Evolutionary conservation across 768 basidiomycete genomes (phyloP).

Genomic region (Agaricus sinodeliciosus): DNA sequence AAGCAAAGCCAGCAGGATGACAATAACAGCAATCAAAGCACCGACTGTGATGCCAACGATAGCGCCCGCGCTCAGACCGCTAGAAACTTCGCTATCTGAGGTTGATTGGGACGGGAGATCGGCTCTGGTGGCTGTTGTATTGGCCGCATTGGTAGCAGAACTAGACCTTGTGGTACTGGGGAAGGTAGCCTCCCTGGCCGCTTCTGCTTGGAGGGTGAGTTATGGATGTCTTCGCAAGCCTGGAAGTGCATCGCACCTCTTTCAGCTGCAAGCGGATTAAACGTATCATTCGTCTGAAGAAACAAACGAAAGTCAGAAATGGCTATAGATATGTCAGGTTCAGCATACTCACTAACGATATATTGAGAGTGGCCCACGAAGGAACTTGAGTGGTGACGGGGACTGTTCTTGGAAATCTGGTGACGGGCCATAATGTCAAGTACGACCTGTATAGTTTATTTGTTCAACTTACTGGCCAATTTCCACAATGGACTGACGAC

Average conservation of each 20-base stretch:
- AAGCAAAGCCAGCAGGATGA: conserved; percentile 27
- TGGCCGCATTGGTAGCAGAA: neutral
- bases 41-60: conserved; percentile 60
- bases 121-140: neutral
- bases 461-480: conserved; percentile 1
- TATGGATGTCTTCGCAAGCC: neutral
- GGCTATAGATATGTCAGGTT: neutral
- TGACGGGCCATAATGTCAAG: neutral
- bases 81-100: neutral
- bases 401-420: conserved; percentile 38
- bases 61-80: conserved; percentile 37
- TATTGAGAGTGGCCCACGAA: conserved; percentile 50
- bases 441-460: neutral
- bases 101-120: neutral
- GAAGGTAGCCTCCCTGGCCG: neutral
- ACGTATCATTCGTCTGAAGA: conserved; percentile 26
- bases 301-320: neutral
- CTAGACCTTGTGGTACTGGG: neutral
- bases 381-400: conserved; percentile 41
- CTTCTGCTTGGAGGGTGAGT: neutral
- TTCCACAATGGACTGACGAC: conserved; percentile 22
- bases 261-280: conserved; percentile 28
- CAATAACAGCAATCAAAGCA: conserved; percentile 37
- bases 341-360: conserved; percentile 27
- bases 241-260: conserved; percentile 12